These are phyloP conservation scores for Fusarium tupiense DNA, from an alignment of 2,329 filamentous ascomycete genomes.

Conservation along the genomic window DNA sequence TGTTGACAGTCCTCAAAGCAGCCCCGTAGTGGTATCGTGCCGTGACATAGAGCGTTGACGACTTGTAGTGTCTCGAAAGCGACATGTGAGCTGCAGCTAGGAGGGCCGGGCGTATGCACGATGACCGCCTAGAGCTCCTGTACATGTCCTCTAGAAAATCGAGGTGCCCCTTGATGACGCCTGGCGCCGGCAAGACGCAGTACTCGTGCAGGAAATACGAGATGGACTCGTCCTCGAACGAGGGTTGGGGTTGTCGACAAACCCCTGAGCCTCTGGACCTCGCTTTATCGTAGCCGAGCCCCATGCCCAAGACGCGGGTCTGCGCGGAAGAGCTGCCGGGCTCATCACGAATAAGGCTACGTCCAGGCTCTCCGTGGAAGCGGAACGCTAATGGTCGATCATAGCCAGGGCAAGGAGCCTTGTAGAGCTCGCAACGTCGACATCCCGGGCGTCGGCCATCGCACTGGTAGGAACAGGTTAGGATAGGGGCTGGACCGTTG, in stretches of 20 bases:
- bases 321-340: neutral
- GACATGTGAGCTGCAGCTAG: constrained; percentile 22
- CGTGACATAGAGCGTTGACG: constrained; percentile 24
- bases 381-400: constrained; percentile 28
- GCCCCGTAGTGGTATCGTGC: constrained; percentile 22
- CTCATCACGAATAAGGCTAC: constrained; percentile 10
- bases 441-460: constrained; percentile 28
- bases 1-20: constrained; percentile 21
- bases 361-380: constrained; percentile 28
- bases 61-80: constrained; percentile 31
- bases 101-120: constrained; percentile 25
- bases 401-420: constrained; percentile 30
- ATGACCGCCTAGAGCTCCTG: neutral
- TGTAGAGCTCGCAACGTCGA: constrained; percentile 28
- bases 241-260: constrained; percentile 26
- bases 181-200: constrained; percentile 9
- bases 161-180: constrained; percentile 15
- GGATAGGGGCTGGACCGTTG: neutral
- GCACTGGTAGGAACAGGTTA: constrained; percentile 9
- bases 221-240: constrained; percentile 28
- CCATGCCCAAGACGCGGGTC: neutral
- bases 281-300: neutral
- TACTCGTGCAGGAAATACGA: constrained; percentile 24
- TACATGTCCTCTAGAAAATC: constrained; percentile 28
- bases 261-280: neutral